Conservation (phyloP, 2,329 filamentous ascomycete genomes). For the Pestalotiopsis sp. region DNA sequence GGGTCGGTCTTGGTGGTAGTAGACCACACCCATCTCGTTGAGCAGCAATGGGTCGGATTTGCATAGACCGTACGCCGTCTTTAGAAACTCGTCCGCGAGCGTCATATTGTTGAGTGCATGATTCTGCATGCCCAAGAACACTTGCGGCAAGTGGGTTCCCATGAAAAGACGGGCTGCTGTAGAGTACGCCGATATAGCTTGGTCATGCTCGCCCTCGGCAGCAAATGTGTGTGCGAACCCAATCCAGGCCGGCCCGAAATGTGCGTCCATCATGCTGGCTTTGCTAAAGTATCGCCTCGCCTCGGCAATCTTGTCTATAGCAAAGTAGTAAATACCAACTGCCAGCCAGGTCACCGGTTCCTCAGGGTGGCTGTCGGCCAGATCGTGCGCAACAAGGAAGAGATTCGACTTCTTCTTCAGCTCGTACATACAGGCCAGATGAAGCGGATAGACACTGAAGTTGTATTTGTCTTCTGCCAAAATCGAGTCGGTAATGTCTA, state of each 20-base stretch:
- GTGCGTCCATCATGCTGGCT: constrained; percentile 94
- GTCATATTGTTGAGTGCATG: constrained; percentile 94
- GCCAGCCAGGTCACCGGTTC: constrained; percentile 93
- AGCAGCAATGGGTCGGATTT: constrained; percentile 85
- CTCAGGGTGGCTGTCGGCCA: constrained; percentile 88
- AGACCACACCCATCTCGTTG: constrained; percentile 95
- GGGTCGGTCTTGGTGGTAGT: constrained; percentile 85
- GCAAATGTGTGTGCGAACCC: constrained; percentile 98
- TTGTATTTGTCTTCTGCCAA: constrained; percentile 86
- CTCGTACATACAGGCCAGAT: constrained; percentile 89
- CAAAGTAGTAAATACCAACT: constrained; percentile 92
- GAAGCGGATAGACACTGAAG: constrained; percentile 84
- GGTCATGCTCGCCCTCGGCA: constrained; percentile 95
- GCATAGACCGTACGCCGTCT: constrained; percentile 83
- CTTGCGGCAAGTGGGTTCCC: constrained; percentile 91
- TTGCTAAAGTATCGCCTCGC: constrained; percentile 96
- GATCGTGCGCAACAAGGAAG: constrained; percentile 88
- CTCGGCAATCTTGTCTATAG: constrained; percentile 87
- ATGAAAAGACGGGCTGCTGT: constrained; percentile 95
- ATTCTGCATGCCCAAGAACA: constrained; percentile 98
- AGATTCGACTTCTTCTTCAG: constrained; percentile 84
- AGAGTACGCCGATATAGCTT: constrained; percentile 96
- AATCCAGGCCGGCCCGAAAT: constrained; percentile 98
- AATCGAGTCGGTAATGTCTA: constrained; percentile 82
- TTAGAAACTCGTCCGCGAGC: constrained; percentile 91